These are phyloP conservation scores for Sistotremastrum niveocremeum DNA, from an alignment of 768 basidiomycete genomes.

Conservation along the genomic window DNA sequence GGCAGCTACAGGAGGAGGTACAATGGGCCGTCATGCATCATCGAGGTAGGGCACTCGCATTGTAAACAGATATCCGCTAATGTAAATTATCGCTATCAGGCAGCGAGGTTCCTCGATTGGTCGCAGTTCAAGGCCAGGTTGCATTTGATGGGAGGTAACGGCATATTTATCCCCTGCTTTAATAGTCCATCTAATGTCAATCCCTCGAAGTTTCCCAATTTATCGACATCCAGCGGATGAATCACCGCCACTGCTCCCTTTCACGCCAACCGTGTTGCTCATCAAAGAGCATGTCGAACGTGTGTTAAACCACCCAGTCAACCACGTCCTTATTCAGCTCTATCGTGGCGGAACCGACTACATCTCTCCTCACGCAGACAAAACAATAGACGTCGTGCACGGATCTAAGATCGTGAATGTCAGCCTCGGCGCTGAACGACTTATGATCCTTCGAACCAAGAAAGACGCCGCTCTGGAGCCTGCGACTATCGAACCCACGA, in stretches of 20 bases:
- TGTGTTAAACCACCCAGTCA: slow-evolving; percentile 50
- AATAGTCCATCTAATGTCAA: slow-evolving; percentile 1
- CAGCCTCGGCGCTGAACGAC: slow-evolving; percentile 63
- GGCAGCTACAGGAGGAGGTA: slow-evolving; percentile 47
- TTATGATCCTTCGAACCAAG: slow-evolving; percentile 64
- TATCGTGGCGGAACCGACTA: slow-evolving; percentile 71
- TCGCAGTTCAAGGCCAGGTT: slow-evolving; percentile 50
- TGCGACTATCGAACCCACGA: neutral
- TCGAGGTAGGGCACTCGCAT: slow-evolving; percentile 32
- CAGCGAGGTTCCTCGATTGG: slow-evolving; percentile 56
- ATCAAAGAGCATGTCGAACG: slow-evolving; percentile 54
- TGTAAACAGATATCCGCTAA: neutral
- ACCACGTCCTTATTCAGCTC: slow-evolving; percentile 73
- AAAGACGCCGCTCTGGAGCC: slow-evolving; percentile 23
- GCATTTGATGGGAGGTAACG: slow-evolving; percentile 35
- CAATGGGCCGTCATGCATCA: slow-evolving; percentile 65
- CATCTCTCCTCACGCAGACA: slow-evolving; percentile 80
- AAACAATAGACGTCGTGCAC: slow-evolving; percentile 68
- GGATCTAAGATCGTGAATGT: slow-evolving; percentile 71
- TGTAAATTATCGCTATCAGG: slow-evolving; percentile 25
- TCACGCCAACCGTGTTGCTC: slow-evolving; percentile 51
- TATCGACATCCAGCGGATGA: slow-evolving; percentile 77
- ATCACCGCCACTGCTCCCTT: slow-evolving; percentile 52
- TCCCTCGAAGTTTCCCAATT: slow-evolving; percentile 44
- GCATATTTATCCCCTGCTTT: neutral